Evolutionary conservation across 768 basidiomycete species (phyloP), one percentile per base, ranked within the genome.

Genomic region (Hygrophorus pudorinus): DNA sequence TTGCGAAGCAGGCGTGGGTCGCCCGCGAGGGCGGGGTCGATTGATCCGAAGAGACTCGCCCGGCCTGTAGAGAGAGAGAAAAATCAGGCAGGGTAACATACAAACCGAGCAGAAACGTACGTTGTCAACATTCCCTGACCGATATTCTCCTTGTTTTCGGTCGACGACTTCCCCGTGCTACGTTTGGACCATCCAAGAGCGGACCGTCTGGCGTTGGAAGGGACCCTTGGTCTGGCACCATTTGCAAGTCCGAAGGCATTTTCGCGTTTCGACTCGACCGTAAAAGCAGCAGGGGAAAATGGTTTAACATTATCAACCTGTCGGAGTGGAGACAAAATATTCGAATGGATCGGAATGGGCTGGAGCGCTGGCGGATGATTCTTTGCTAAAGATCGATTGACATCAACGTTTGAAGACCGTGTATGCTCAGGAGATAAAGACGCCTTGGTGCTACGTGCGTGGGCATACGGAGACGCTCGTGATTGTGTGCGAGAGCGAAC

Each of bases 401-500:
- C 30, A 55, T 63, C 30, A 45, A 52, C 21, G 35, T 52, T 37
- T 1, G 57, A 54, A 0, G 60, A 55, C 1, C 59, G 65, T 1
- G 59, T 47, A 34, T 66, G 58, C 31, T 76, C 70, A 0, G 70
- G 61, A 0, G 78, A 72, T 12, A 67, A 54, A 1, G 70, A 66
- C 0, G 66, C 59, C 54, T 71, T 78, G 31, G 64, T 59, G 9
- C 65, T 54, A 11, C 79, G 70, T 12, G 65, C 53, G 41, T 69
- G 61, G 29, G 85, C 82, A 48, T 89, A 88, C 0, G 85, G 86
- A 4, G 82, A 82, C 0, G 82, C 67, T 13, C 86, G 70, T 20
- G 85, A 87, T 21, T 74, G 70, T 0, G 79, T 85, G 11, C 84
- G 72, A 1, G 81, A 82, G 29, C 82, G 73, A 36, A 71, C 57